Evolutionary conservation across 176 grass and related monocot species (phyloP), one percentile per base, ranked within the genome.

Genomic region (Chrysopogon serrulatus): DNA sequence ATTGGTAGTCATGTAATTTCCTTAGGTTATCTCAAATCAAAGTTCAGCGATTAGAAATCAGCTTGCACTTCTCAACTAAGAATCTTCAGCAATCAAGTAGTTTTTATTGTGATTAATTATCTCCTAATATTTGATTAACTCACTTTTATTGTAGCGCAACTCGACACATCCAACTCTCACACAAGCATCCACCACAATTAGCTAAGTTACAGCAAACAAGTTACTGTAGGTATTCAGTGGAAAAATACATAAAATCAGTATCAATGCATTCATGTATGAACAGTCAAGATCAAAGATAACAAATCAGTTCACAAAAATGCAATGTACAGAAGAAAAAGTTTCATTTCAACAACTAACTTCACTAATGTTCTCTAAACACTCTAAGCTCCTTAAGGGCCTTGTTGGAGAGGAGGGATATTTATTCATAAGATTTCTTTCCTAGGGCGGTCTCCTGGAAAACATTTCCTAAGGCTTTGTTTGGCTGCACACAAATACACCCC

Each of bases 1-100:
- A 23, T 8, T 82, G 6, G 16, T 59, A 43, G 51, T 60, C 2
- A 13, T 41, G 74, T 13, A 56, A 40, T 67, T 47, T 66, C 26
- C 65, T 57, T 33, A 79, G 18, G 21, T 71, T 77, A 63, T 71
- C 30, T 44, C 35, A 82, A 74, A 77, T 82, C 23, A 28, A 71
- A 79, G 45, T 43, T 26, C 18, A 68, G 19, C 24, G 6, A 39
- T 26, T 82, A 76, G 8, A 76, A 18, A 41, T 51, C 31, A 48
- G 3, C 5, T 68, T 37, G 57, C 80, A 45, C 69, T 48, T 48
- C 71, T 32, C 69, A 45, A 53, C 45, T 24, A 71, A 81, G 65
- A 82, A 62, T 21, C 10, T 69, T 56, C 45, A 56, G 26, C 68
- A 56, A 43, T 24, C 13, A 54, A 80, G 23, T 41, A 86, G 28